These are phyloP conservation scores for Agaricus subrufescens DNA, from an alignment of 768 basidiomycete species.

Conservation along the genomic window DNA sequence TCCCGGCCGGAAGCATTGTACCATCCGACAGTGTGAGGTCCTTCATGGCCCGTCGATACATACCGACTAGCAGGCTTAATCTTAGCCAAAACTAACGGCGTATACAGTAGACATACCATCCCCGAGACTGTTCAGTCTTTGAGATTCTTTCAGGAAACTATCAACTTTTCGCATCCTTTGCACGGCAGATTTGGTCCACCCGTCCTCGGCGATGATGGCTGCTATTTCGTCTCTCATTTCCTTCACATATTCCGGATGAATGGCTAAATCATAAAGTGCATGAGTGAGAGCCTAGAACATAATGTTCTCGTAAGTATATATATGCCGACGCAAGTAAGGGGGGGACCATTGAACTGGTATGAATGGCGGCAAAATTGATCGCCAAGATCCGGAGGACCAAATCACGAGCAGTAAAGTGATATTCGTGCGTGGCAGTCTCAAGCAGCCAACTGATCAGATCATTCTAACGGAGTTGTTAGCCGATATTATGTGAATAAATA, in stretches of 20 bases:
- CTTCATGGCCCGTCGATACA: constrained; percentile 27
- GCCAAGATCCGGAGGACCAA: constrained; percentile 30
- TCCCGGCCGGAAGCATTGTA: constrained; percentile 29
- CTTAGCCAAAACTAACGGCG: too few relatives aligned
- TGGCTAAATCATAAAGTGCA: constrained; percentile 30
- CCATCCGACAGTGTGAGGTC: constrained; percentile 39
- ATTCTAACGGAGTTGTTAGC: constrained; percentile 24
- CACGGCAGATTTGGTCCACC: constrained; percentile 30
- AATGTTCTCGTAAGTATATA: too few relatives aligned
- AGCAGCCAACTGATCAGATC: constrained; percentile 48
- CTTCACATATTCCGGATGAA: constrained; percentile 24
- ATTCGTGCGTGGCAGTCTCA: constrained; percentile 29
- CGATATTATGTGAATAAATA: neutral
- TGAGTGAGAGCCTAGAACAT: constrained; percentile 27
- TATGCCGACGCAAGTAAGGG: too few relatives aligned
- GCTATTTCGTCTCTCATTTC: constrained; percentile 40
- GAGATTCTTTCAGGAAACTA: constrained; percentile 40
- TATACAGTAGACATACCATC: neutral
- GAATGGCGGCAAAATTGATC: constrained; percentile 38
- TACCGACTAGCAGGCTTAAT: constrained; percentile 17
- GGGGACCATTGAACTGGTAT: constrained; percentile 33
- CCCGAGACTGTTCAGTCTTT: constrained; percentile 4
- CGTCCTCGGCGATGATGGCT: constrained; percentile 23
- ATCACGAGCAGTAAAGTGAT: constrained; percentile 19
- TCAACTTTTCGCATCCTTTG: constrained; percentile 38